A percentile compares a stretch with the other conserved stretches of the same genome.
phyloP scores from a whole-genome alignment of 495 filamentous ascomycete genomes.

The Geopyxis carbonaria region DNA sequence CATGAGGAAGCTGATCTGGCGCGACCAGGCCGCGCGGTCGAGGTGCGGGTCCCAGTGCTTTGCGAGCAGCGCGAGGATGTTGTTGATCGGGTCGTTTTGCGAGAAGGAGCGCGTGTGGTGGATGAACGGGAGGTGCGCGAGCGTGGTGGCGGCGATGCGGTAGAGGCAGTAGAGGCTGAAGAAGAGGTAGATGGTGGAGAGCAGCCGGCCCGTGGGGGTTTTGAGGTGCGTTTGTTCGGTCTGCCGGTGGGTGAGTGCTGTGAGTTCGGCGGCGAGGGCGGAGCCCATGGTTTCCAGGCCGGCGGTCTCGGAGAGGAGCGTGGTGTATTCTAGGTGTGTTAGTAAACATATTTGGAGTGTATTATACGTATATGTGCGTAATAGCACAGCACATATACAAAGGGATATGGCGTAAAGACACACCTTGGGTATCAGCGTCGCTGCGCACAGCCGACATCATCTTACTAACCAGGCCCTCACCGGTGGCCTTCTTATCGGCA shows the following conservation, averaged over 20 bases:
- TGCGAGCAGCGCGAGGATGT: slow-evolving; percentile 53
- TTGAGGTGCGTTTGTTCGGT: slow-evolving; percentile 43
- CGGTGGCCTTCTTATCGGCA: slow-evolving; percentile 20
- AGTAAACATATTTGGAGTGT: slow-evolving; percentile 6
- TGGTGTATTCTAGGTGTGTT: slow-evolving; percentile 24
- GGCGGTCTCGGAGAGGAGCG: slow-evolving; percentile 55
- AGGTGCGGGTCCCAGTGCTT: slow-evolving; percentile 55
- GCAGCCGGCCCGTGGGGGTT: slow-evolving; percentile 42
- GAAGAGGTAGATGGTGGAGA: slow-evolving; percentile 38
- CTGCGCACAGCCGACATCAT: slow-evolving; percentile 47
- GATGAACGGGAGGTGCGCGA: slow-evolving; percentile 77
- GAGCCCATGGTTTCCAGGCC: slow-evolving; percentile 60
- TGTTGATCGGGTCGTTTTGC: slow-evolving; percentile 58
- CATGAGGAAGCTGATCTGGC: slow-evolving; percentile 60
- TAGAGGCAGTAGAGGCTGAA: slow-evolving; percentile 66
- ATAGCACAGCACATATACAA: no score
- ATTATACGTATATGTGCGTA: no score
- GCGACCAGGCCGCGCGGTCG: slow-evolving; percentile 54
- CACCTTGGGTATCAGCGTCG: slow-evolving; percentile 40
- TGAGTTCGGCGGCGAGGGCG: slow-evolving; percentile 43
- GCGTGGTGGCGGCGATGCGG: slow-evolving; percentile 53
- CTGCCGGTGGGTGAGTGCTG: slow-evolving; percentile 36
- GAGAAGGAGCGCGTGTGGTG: slow-evolving; percentile 61
- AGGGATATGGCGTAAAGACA: no score
- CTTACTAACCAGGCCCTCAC: slow-evolving; percentile 47